Evolutionary conservation across 2,329 filamentous ascomycete genomes (phyloP).

Genomic region (Blastomyces parvus): DNA sequence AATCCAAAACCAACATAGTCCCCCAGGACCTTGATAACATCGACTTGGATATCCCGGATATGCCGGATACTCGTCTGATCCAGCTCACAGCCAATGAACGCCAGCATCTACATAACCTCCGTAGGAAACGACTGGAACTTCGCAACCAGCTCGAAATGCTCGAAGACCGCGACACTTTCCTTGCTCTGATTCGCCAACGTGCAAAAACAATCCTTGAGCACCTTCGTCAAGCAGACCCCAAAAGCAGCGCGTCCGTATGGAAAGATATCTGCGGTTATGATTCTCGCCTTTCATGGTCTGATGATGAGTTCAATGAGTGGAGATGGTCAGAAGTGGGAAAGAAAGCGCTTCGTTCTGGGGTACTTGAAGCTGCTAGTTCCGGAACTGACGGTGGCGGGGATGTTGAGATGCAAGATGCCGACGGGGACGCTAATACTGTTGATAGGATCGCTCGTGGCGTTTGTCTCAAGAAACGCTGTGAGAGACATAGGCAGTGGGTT

Average conservation of each 20-base stretch:
- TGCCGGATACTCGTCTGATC: slow-evolving; percentile 13
- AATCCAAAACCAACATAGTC: not conserved
- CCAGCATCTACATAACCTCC: slow-evolving; percentile 12
- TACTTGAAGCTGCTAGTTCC: slow-evolving; percentile 22
- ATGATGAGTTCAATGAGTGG: slow-evolving; percentile 42
- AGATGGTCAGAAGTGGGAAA: slow-evolving; percentile 31
- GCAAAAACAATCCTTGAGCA: slow-evolving; percentile 36
- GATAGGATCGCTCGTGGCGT: slow-evolving; percentile 33
- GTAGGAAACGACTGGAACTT: slow-evolving; percentile 15
- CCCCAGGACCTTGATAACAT: slow-evolving; percentile 1
- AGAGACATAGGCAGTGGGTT: slow-evolving; percentile 40
- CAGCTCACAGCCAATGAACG: slow-evolving; percentile 17
- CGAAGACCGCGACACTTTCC: slow-evolving; percentile 32
- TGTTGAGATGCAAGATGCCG: slow-evolving; percentile 27
- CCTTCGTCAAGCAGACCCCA: slow-evolving; percentile 37
- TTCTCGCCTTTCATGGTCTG: slow-evolving; percentile 38
- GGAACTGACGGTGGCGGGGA: slow-evolving; percentile 27
- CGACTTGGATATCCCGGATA: slow-evolving; percentile 12
- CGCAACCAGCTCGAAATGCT: slow-evolving; percentile 32
- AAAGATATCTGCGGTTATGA: slow-evolving; percentile 44
- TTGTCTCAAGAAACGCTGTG: slow-evolving; percentile 40
- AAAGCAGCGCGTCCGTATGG: slow-evolving; percentile 28
- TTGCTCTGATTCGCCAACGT: slow-evolving; percentile 35
- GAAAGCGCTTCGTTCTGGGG: slow-evolving; percentile 32
- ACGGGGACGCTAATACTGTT: slow-evolving; percentile 21